phyloP scores from a whole-genome alignment of 2,329 filamentous ascomycete genomes.

The Purpureocillium lavendulum region DNA sequence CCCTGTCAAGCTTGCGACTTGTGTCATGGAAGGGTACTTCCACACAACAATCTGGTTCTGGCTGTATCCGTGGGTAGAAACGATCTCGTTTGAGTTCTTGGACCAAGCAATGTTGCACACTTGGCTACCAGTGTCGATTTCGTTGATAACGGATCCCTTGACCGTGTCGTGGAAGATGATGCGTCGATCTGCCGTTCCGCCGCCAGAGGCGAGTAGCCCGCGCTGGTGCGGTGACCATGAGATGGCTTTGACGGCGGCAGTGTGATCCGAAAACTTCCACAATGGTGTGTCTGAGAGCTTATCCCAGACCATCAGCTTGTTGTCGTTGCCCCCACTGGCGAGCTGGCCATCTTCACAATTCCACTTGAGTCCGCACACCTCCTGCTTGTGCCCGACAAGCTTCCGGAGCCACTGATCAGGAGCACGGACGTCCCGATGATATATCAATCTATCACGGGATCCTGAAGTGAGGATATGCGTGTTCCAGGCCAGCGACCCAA shows the following conservation, averaged over 20 bases:
- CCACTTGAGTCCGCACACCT: slow-evolving; percentile 95
- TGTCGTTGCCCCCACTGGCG: slow-evolving; percentile 94
- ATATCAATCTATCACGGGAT: slow-evolving; percentile 86
- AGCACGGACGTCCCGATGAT: slow-evolving; percentile 88
- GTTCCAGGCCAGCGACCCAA: slow-evolving; percentile 95
- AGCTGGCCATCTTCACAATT: slow-evolving; percentile 93
- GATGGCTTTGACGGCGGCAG: slow-evolving; percentile 93
- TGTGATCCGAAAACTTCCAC: slow-evolving; percentile 92
- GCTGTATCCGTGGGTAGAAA: slow-evolving; percentile 92
- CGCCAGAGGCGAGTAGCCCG: slow-evolving; percentile 87
- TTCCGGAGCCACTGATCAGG: slow-evolving; percentile 85
- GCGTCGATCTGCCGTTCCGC: slow-evolving; percentile 87
- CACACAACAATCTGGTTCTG: slow-evolving; percentile 99
- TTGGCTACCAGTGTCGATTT: slow-evolving; percentile 93
- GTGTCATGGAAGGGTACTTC: slow-evolving; percentile 98
- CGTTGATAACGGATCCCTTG: slow-evolving; percentile 71
- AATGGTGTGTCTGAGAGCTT: slow-evolving; percentile 86
- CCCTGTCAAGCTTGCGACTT: slow-evolving; percentile 88
- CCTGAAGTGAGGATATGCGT: slow-evolving; percentile 95
- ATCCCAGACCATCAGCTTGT: slow-evolving; percentile 98
- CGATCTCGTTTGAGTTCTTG: slow-evolving; percentile 95
- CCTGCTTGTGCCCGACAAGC: slow-evolving; percentile 91
- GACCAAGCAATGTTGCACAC: slow-evolving; percentile 99
- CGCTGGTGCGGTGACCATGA: slow-evolving; percentile 96
- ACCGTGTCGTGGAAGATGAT: slow-evolving; percentile 98